Evolutionary conservation across 2,329 filamentous ascomycete species (phyloP).

Genomic region (Alternaria brassicae): DNA sequence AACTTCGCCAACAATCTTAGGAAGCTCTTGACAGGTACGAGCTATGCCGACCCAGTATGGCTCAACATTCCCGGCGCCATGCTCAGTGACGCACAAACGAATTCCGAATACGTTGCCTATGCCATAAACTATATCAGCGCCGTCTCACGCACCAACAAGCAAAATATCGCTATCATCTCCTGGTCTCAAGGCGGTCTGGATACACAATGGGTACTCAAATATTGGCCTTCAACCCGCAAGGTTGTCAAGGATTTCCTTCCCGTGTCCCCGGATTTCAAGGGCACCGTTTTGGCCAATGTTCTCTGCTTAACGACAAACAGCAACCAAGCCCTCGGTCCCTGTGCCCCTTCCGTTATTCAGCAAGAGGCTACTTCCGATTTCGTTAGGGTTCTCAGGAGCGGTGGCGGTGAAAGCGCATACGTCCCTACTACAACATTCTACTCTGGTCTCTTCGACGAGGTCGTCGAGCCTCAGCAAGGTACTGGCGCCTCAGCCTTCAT

Average conservation of each 20-base stretch:
- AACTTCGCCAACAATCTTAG: constrained; percentile 58
- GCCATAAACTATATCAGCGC: constrained; percentile 63
- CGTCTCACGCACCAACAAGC: constrained; percentile 34
- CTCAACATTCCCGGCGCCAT: constrained; percentile 61
- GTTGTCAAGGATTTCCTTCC: constrained; percentile 60
- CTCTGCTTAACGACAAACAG: constrained; percentile 27
- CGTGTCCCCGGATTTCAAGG: constrained; percentile 62
- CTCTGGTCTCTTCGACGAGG: constrained; percentile 57
- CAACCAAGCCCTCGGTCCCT: constrained; percentile 35
- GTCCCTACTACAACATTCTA: constrained; percentile 64
- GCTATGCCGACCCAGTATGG: constrained; percentile 55
- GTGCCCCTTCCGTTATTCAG: constrained; percentile 55
- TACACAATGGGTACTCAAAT: constrained; percentile 65
- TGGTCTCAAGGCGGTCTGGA: constrained; percentile 65
- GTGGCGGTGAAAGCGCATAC: constrained; percentile 60
- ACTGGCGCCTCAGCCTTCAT: constrained; percentile 57
- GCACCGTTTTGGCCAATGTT: constrained; percentile 51
- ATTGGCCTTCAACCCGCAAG: constrained; percentile 60
- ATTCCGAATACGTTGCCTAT: constrained; percentile 64
- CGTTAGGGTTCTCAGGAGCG: constrained; percentile 52
- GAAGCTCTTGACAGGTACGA: constrained; percentile 52
- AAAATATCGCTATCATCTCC: constrained; percentile 28
- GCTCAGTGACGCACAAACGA: constrained; percentile 59
- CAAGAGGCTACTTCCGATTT: constrained; percentile 57
- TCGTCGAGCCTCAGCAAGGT: constrained; percentile 61